Evolutionary conservation across 2,329 filamentous ascomycete species (phyloP), one percentile per base, ranked within the genome.

Genomic region (Epichloe sylvatica): DNA sequence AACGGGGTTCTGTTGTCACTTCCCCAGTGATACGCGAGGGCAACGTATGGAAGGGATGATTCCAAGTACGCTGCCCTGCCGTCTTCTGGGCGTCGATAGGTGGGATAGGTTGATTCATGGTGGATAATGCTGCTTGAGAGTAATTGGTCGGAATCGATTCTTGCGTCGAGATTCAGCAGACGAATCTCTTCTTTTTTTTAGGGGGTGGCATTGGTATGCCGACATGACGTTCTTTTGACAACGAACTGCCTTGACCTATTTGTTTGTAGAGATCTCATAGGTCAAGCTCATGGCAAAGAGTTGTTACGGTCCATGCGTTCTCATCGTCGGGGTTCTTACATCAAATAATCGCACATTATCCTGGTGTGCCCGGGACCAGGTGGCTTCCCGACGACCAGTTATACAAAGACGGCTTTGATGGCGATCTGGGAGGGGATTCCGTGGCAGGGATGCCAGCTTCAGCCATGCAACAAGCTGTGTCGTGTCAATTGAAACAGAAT

Each of bases 11-110:
- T 44, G 25, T 23, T 37, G n/a, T 53, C 43, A 37, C 45, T 38
- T 8, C 49, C 51, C 51, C 51, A 53, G 34, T 53, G 51, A 47
- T 53, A 53, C 12, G 51, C 49, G 13, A 53, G 45, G 37, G 49
- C 51, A 13, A 51, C 51, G 23, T 51, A 53, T 17, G 40, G 45
- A 8, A 47, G 46, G 9, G 41, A 5, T 15, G 44, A 43, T 34
- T 49, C 23, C 40, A 53, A 41, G 17, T 38, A 49, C 9, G 45
- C 35, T 11, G 43, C n/a, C 15, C 35, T 34, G 7, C 30, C 38
- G 13, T 39, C 35, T 19, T 41, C 42, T 30, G 40, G 15, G n/a
- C n/a, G 37, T 19, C 33, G 42, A 30, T 39, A 53, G 41, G 33
- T 39, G n/a, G 46, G 43, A 21, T 49, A 49, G 7, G 30, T 25